Evolutionary conservation across 2,329 filamentous ascomycete genomes (phyloP), one percentile per base, ranked within the genome.

Genomic region (Colletotrichum incanum): DNA sequence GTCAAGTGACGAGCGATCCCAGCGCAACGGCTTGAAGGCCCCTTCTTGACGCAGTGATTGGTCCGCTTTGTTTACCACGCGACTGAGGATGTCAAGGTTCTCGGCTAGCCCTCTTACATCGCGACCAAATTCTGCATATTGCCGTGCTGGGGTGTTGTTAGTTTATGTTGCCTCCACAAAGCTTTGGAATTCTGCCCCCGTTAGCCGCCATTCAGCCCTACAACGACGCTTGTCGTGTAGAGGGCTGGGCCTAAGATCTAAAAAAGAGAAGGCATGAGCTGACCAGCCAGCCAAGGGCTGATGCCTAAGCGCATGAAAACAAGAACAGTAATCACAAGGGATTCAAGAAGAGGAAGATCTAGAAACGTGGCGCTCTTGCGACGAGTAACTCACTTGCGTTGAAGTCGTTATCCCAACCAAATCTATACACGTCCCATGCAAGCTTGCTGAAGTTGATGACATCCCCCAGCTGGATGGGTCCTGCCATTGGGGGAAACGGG

Each of bases 371-470:
- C 14, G 20, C 37, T 39, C 23, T 14, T 39, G 45, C 16, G 8
- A 28, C 12, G 43, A 26, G 39, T 43, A 55, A 80, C 79, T 77
- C 71, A 81, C 80, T 78, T 73, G 79, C 80, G 74, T 78, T 80
- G 61, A 74, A 73, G 65, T 81, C 80, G 12, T 80, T 77, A 20
- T 74, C 74, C 79, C 80, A 81, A 45, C 80, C 80, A 39, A 75
- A 77, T 16, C 68, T 76, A 62, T 80, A 81, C 14, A 81, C 69
- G 20, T 81, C 76, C 80, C 80, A 81, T 52, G 79, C 79, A 59
- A 81, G 60, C 59, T 74, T 75, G 67, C 76, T 78, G 59, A 81
- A 76, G 68, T 74, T 80, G 73, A 81, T 73, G 45, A 81, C 52
- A 66, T 81, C 80, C 68, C 80, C 80, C 59, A 77, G 61, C 66